Conservation (phyloP, 2,329 filamentous ascomycete species). For the Parastagonospora nodorum region DNA sequence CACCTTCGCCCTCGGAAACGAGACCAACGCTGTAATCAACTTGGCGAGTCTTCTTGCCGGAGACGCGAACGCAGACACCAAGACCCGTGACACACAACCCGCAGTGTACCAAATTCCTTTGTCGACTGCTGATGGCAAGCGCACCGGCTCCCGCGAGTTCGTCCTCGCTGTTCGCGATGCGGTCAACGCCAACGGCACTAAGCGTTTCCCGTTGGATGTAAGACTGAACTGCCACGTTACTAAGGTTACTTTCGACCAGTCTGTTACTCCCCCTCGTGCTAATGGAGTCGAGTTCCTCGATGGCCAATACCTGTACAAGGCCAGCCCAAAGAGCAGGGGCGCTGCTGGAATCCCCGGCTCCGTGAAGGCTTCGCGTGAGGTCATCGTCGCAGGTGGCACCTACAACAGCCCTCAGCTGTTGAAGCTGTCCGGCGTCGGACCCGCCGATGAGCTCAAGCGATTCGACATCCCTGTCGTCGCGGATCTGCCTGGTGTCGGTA, state of each 20-base stretch:
- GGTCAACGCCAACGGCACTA: conserved; percentile 55
- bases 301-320: conserved; percentile 50
- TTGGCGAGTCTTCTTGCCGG: conserved; percentile 47
- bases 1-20: conserved; percentile 57
- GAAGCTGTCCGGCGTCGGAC: conserved; percentile 68
- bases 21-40: conserved; percentile 40
- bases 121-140: conserved; percentile 54
- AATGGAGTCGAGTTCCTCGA: conserved; percentile 51
- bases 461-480: conserved; percentile 61
- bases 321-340: conserved; percentile 43
- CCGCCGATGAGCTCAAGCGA: conserved; percentile 56
- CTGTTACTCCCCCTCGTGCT: conserved; percentile 59
- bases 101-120: conserved; percentile 65
- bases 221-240: conserved; percentile 67
- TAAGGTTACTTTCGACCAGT: conserved; percentile 68
- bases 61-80: conserved; percentile 58
- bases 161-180: conserved; percentile 58
- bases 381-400: conserved; percentile 53
- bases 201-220: conserved; percentile 63
- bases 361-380: conserved; percentile 36
- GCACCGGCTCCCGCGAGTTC: conserved; percentile 62
- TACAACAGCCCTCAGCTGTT: conserved; percentile 70
- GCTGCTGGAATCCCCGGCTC: conserved; percentile 46
- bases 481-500: conserved; percentile 66
- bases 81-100: conserved; percentile 52